Percentiles rank a stretch among this genome's conserved stretches.
These are phyloP conservation scores for Yamadazyma trypodendri DNA, from an alignment of 1,139 yeast genomes.

Conservation along the genomic window DNA sequence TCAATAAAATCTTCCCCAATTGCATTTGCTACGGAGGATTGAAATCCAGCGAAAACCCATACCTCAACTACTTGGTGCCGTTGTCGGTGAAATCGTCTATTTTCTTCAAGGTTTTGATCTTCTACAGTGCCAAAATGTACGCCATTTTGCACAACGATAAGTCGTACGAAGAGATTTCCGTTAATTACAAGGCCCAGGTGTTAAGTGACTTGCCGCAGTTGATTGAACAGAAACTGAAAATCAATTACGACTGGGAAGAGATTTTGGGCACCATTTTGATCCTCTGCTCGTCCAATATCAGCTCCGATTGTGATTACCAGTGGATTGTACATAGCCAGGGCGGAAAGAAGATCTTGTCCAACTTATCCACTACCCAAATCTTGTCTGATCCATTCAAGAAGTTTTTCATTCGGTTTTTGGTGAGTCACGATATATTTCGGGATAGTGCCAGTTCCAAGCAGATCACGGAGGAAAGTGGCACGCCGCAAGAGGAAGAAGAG, in stretches of 20 bases:
- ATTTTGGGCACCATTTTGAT: conserved; percentile 34
- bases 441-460: conserved; percentile 30
- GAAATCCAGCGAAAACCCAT: conserved; percentile 25
- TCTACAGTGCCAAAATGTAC: conserved; percentile 34
- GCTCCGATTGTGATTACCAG: conserved; percentile 33
- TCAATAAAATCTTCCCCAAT: conserved; percentile 30
- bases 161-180: conserved; percentile 24
- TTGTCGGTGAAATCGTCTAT: conserved; percentile 27
- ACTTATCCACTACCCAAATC: conserved; percentile 1
- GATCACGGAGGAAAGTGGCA: not conserved
- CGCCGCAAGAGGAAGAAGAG: conserved; percentile 4
- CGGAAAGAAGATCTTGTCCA: conserved; percentile 27
- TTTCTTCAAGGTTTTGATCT: conserved; percentile 30
- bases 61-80: conserved; percentile 32
- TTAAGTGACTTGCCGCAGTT: conserved; percentile 25
- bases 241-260: conserved; percentile 33
- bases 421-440: conserved; percentile 41
- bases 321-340: conserved; percentile 36
- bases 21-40: conserved; percentile 28
- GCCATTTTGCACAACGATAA: conserved; percentile 23
- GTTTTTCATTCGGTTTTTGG: conserved; percentile 35
- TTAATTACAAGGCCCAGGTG: conserved; percentile 23
- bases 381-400: conserved; percentile 17
- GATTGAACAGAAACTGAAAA: conserved; percentile 21
- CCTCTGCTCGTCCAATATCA: conserved; percentile 38